phyloP scores from a whole-genome alignment of 1,284 basidiomycete genomes.

The Marasmius tenuissimus region DNA sequence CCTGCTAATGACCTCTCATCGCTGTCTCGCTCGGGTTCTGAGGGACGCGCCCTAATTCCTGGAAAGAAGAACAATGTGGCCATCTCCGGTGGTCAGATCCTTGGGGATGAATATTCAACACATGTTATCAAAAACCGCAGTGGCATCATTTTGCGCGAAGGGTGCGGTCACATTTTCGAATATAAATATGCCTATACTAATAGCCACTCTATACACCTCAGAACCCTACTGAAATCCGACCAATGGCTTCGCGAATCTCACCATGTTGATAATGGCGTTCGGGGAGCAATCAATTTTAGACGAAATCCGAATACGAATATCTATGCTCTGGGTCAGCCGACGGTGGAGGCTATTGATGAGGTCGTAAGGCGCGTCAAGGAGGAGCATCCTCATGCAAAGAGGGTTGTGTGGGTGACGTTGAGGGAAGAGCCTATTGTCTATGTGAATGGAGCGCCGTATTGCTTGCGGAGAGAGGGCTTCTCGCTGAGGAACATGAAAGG shows the following conservation, averaged over 20 bases:
- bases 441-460: slow-evolving; percentile 86
- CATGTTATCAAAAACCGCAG: slow-evolving; percentile 93
- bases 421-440: slow-evolving; percentile 95
- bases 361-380: slow-evolving; percentile 74
- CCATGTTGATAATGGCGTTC: slow-evolving; percentile 66
- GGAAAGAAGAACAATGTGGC: slow-evolving; percentile 76
- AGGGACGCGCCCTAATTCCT: slow-evolving; percentile 53
- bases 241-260: slow-evolving; percentile 81
- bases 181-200: slow-evolving; percentile 3
- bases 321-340: slow-evolving; percentile 93
- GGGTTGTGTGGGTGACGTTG: slow-evolving; percentile 90
- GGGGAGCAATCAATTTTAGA: slow-evolving; percentile 95
- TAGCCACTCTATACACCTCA: slow-evolving; percentile 28
- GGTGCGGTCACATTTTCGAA: slow-evolving; percentile 43
- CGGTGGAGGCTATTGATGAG: slow-evolving; percentile 84
- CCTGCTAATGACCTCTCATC: slow-evolving; percentile 86
- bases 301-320: slow-evolving; percentile 83
- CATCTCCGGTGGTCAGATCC: slow-evolving; percentile 79
- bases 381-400: slow-evolving; percentile 58
- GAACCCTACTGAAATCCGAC: slow-evolving; percentile 88
- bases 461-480: slow-evolving; percentile 76
- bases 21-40: slow-evolving; percentile 66
- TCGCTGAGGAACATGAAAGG: slow-evolving; percentile 88
- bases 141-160: slow-evolving; percentile 89
- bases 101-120: slow-evolving; percentile 93